phyloP scores from a whole-genome alignment of 2,329 filamentous ascomycete species.

The Ascochyta koolunga region DNA sequence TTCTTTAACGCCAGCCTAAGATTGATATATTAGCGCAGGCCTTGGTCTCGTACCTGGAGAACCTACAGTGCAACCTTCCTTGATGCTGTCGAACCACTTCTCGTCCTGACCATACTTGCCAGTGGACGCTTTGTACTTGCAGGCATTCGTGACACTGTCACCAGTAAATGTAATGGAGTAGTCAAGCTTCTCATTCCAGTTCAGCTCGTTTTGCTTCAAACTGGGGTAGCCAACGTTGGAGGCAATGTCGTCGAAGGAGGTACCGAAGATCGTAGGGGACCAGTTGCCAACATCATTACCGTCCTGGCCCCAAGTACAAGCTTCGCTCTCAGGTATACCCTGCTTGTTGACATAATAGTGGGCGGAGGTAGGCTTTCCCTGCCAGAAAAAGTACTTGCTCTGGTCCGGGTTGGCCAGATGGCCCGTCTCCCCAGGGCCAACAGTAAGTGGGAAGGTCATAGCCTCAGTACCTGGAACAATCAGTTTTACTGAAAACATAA shows the following conservation, averaged over 20 bases:
- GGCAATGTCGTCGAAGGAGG: constrained; percentile 64
- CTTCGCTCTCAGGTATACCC: constrained; percentile 68
- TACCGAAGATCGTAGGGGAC: constrained; percentile 84
- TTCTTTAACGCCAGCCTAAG: constrained; percentile 30
- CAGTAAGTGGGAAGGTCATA: constrained; percentile 79
- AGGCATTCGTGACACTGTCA: constrained; percentile 59
- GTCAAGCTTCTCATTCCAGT: constrained; percentile 69
- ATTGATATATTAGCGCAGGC: neutral
- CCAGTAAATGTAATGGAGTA: constrained; percentile 81
- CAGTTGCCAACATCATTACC: constrained; percentile 74
- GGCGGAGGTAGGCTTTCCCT: constrained; percentile 76
- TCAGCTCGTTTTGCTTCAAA: constrained; percentile 83
- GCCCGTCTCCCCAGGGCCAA: constrained; percentile 63
- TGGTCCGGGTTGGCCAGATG: constrained; percentile 78
- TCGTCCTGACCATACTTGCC: constrained; percentile 65
- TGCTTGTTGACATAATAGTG: constrained; percentile 97
- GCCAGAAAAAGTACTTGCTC: constrained; percentile 76
- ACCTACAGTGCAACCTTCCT: constrained; percentile 79
- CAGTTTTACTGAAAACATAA: neutral
- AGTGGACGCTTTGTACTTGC: constrained; percentile 68
- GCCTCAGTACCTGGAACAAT: constrained; percentile 67
- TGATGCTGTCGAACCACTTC: constrained; percentile 51
- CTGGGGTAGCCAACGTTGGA: constrained; percentile 72
- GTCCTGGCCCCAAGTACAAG: constrained; percentile 76
- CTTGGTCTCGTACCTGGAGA: neutral